Conservation (phyloP, 106 monocot species). For the Apostasia ramifera region DNA sequence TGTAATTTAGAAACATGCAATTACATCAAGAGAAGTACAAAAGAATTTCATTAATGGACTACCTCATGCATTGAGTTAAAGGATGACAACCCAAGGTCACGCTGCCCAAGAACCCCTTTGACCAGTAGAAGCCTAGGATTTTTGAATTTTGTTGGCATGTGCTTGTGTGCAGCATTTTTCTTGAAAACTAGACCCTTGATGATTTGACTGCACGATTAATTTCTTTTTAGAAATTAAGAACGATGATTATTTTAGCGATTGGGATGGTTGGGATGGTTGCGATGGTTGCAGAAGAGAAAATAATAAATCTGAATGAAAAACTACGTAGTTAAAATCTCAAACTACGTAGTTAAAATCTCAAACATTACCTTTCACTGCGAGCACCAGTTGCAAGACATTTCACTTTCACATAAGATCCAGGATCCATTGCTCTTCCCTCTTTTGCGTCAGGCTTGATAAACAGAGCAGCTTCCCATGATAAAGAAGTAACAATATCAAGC, state of each 20-base stretch:
- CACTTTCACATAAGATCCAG: conserved; percentile 79
- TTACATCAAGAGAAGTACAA: conserved; percentile 6
- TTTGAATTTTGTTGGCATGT: conserved; percentile 75
- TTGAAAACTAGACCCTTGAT: conserved; percentile 91
- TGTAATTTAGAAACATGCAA: neutral
- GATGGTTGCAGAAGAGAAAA: neutral
- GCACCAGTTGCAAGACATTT: conserved; percentile 81
- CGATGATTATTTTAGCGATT: neutral
- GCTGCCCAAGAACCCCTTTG: conserved; percentile 64
- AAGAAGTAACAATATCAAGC: conserved; percentile 69
- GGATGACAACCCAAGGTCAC: conserved; percentile 70
- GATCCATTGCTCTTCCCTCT: conserved; percentile 94
- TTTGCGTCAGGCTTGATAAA: conserved; percentile 78
- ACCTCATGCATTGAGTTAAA: conserved; percentile 82
- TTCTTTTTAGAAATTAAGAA: neutral
- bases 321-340: neutral
- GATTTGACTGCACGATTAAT: conserved; percentile 56
- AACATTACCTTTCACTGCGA: conserved; percentile 61
- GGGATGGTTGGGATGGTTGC: neutral
- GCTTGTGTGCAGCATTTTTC: conserved; percentile 94
- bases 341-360: neutral
- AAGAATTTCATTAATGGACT: neutral
- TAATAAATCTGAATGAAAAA: neutral
- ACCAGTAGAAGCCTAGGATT: conserved; percentile 85
- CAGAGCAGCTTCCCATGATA: conserved; percentile 89